Evolutionary conservation across 495 filamentous ascomycete genomes (phyloP), one percentile per base, ranked within the genome.

Genomic region (Aspergillus avenaceus): DNA sequence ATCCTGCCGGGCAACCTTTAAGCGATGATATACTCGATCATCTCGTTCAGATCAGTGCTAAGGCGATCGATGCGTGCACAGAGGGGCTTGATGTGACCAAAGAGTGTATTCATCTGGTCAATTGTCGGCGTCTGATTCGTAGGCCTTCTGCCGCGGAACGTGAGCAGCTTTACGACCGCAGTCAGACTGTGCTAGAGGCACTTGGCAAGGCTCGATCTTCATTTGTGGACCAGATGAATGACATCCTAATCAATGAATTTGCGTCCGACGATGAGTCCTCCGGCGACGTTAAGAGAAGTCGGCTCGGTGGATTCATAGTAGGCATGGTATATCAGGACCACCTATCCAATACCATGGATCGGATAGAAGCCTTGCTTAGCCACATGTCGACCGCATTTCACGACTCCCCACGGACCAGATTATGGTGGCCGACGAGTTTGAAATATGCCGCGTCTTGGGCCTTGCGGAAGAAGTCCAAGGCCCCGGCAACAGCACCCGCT

Each of bases 291-390:
- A 40, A 47, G 12, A 22, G 16, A 22, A 27, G 21, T 5, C 40
- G 43, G 7, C 22, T 58, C 12, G 21, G 54, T 2, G 50, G 28
- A 0, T 29, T 64, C 14, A 44, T 64, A 27, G 25, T 61, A 11
- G 52, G 47, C 12, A 59, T 64, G 61, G 55, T 59, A 7, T 64
- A 59, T 26, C 52, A 64, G 31, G 55, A 61, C 19, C 55, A 55
- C 13, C 37, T 64, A 25, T 38, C 45, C 24, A 55, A 45, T 3
- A 41, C 47, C 5, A 42, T 64, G n/a, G 29, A 57, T 23, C 47
- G 45, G 7, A 57, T 53, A 0, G 52, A 56, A 16, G 23, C 24
- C 6, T 42, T 64, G 4, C 41, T 64, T 19, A 19, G 34, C 5
- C 41, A 38, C 3, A 40, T 58, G 7, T 49, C 46, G 2, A 34